phyloP scores from a whole-genome alignment of 257 asterid genomes.

The Ballota nigra region DNA sequence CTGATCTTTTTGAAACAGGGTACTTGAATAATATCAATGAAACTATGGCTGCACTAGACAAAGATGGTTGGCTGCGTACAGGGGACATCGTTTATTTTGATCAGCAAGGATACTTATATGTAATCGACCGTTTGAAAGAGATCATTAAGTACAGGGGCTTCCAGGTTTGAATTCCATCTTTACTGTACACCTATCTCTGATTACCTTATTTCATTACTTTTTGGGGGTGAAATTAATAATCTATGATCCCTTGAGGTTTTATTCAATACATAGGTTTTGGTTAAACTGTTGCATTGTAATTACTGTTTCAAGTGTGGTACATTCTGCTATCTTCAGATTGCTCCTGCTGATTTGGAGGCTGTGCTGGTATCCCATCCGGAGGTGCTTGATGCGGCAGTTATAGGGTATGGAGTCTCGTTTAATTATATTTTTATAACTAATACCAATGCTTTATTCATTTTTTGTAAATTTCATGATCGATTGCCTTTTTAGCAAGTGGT shows the following conservation, averaged over 20 bases:
- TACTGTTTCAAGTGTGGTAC: conserved; percentile 9
- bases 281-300: background rate
- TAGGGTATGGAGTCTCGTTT: conserved; percentile 41
- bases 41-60: conserved; percentile 50
- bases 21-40: conserved; percentile 66
- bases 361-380: conserved; percentile 61
- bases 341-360: conserved; percentile 91
- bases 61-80: conserved; percentile 81
- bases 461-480: background rate
- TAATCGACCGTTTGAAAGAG: conserved; percentile 83
- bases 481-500: background rate
- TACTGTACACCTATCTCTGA: background rate
- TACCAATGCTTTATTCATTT: background rate
- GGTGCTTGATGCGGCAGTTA: conserved; percentile 74
- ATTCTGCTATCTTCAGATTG: conserved; percentile 47
- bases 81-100: conserved; percentile 85
- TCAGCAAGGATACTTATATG: conserved; percentile 63
- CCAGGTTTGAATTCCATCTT: conserved; percentile 50
- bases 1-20: conserved; percentile 38
- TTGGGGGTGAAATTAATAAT: background rate
- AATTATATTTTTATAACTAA: background rate
- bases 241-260: background rate
- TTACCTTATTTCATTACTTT: background rate
- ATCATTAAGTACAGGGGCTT: conserved; percentile 83
- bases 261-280: background rate